phyloP scores from a whole-genome alignment of 83 land plant genomes.

The Thuja plicata region DNA sequence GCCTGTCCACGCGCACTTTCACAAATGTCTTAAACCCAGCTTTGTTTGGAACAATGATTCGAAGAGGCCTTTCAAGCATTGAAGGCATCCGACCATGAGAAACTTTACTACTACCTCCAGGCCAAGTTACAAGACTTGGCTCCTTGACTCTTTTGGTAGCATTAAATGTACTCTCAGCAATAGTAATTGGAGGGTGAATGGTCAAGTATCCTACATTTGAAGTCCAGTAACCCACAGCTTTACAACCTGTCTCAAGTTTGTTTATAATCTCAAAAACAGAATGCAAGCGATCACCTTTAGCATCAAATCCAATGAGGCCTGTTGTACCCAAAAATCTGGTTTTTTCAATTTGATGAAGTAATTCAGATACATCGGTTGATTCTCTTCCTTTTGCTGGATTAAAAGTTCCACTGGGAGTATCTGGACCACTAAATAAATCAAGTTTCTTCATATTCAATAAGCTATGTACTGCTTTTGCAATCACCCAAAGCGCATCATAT shows the following conservation, averaged over 20 bases:
- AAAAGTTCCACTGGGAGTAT: conserved; percentile 44
- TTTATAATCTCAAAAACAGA: conserved; percentile 84
- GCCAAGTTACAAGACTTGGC: conserved; percentile 79
- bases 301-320: conserved; percentile 61
- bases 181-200: conserved; percentile 38
- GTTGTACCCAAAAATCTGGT: conserved; percentile 77
- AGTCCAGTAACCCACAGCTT: conserved; percentile 80
- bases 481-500: conserved; percentile 86
- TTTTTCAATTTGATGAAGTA: conserved; percentile 41
- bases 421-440: conserved; percentile 51
- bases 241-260: conserved; percentile 57
- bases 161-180: conserved; percentile 33
- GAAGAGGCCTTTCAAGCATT: conserved; percentile 66
- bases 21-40: conserved; percentile 70
- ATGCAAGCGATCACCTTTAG: conserved; percentile 55
- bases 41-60: conserved; percentile 82
- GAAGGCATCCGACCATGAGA: conserved; percentile 89
- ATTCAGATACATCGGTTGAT: conserved; percentile 44
- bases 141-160: conserved; percentile 35
- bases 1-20: conserved; percentile 13
- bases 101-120: conserved; percentile 52
- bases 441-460: conserved; percentile 49
- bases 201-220: conserved; percentile 60
- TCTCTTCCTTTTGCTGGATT: conserved; percentile 45
- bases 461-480: conserved; percentile 65